Base-by-base conservation (phyloP, 2,329 filamentous ascomycete species). In the Xylaria sp. region DNA sequence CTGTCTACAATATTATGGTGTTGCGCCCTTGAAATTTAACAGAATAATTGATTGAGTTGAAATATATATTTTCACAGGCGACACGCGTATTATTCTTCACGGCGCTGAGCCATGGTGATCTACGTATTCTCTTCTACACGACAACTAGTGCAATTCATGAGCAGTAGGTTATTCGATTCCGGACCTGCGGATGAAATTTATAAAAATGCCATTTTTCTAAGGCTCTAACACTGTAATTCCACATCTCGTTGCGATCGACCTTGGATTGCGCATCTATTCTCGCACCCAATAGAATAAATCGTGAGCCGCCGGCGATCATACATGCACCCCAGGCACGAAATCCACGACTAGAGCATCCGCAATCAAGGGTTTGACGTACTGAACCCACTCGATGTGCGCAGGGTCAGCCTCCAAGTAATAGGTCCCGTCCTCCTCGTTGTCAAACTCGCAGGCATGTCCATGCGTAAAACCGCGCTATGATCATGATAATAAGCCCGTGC, bases 341-440 rank as follows among this genome's bases (percentile, higher is more conserved):
- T 64, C 61, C 42, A 64, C 61, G 19, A 64, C 61, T 54, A 64
- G n/a, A 4, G 61, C 61, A 45, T 64, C 61, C 21, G 32, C 61
- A 64, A 64, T 64, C 32, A 64, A 64, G 32, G 61, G 61, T 36
- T 64, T 64, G 21, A 64, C 61, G 21, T 64, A 64, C 17, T 58
- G 54, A n/a, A 64, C 61, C 61, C 61, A 64, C 34, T 64, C 53
- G 11, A 64, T 64, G 19, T 64, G 61, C 21, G 61, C 61, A 30
- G 61, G 61, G 32, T 64, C 61, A 11, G 42, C 61, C 45, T 64
- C 61, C 32, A 64, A 32, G 19, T 64, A 64, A 39, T 64, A 64
- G 3, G 54, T 64, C 45, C 61, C 53, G 32, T 64, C 61, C 54
- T 64, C 27, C 11, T 64, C 54, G 24, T 64, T 64, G 32, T 64